Evolutionary conservation across 768 basidiomycete genomes (phyloP).

Genomic region (Panaeolus papilionaceus): DNA sequence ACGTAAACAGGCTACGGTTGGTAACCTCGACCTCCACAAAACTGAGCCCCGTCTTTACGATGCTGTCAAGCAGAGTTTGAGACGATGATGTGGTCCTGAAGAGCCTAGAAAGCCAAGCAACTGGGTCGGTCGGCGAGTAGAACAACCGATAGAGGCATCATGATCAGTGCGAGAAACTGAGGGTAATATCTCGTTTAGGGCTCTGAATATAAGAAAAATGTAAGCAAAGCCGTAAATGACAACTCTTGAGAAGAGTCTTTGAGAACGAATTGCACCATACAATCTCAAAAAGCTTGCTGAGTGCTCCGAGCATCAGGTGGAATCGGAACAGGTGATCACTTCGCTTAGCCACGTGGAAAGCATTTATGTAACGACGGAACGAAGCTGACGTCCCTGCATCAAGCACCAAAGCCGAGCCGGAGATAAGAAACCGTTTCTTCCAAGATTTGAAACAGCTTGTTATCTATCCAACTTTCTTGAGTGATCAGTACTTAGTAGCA

Average conservation of each 20-base stretch:
- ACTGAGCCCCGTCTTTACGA: too few species aligned
- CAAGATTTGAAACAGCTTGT: not conserved
- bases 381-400: not conserved
- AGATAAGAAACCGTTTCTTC: not conserved
- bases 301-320: constrained; percentile 8
- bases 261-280: not conserved
- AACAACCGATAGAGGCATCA: not conserved
- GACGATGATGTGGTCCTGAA: not conserved
- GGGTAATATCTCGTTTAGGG: not conserved
- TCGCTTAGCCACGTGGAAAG: constrained; percentile 9
- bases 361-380: constrained; percentile 10
- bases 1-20: too few species aligned
- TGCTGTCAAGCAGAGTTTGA: too few species aligned
- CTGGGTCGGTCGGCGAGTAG: not conserved
- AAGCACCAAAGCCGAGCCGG: not conserved
- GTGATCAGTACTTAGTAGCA: not conserved
- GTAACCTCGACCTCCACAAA: too few species aligned
- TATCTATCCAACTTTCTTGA: not conserved
- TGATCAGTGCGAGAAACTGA: not conserved
- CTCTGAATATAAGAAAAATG: not conserved
- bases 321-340: constrained; percentile 5
- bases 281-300: not conserved
- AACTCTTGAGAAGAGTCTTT: not conserved
- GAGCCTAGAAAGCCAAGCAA: too few species aligned
- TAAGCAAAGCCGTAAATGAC: not conserved